Evolutionary conservation across 2,329 filamentous ascomycete species (phyloP), one percentile per base, ranked within the genome.

Genomic region (Aureobasidium subglaciale): DNA sequence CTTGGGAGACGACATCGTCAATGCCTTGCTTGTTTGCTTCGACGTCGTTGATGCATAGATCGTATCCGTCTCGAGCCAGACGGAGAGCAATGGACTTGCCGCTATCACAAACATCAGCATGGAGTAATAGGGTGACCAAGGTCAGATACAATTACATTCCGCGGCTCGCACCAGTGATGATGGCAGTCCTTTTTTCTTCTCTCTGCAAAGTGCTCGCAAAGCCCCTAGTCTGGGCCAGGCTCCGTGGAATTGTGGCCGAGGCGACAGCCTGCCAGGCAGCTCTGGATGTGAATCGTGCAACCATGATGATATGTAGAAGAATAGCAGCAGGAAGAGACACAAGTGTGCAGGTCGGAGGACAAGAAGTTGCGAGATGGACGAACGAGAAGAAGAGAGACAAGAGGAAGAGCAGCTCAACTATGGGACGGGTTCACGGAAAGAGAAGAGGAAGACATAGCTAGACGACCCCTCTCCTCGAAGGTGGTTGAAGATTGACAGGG

Each of bases 41-140:
- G 15, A 86, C 70, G 60, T 87, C 84, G 64, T 85, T 86, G 60
- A 87, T 72, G 63, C 81, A 84, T 48, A 88, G 73, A 60, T 82
- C 75, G 69, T 86, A 87, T 54, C 84, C 84, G 59, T 87, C 84
- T 20, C 74, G 69, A 5, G 83, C 83, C 15, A 87, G 75, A 2
- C 84, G 80, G 7, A 84, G 69, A 16, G 83, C 84, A 53, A 85
- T 83, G 18, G 81, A 76, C 62, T 79, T 81, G 43, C 83, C 83
- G 60, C 82, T 83, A 18, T 20, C n/a, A 13, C 10, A 16, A 9
- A 20, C 5, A 15, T 53, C 27, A 34, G 35, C 20, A 40, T 27
- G n/a, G 13, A 27, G 22, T 9, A 18, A 3, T 11, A 16, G 15
- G 15, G 4, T 7, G 11, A 27, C 35, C 16, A 41, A 13, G 40